Evolutionary conservation across 148 eudicot genomes (phyloP).

Genomic region (Chenopodium suecicum): DNA sequence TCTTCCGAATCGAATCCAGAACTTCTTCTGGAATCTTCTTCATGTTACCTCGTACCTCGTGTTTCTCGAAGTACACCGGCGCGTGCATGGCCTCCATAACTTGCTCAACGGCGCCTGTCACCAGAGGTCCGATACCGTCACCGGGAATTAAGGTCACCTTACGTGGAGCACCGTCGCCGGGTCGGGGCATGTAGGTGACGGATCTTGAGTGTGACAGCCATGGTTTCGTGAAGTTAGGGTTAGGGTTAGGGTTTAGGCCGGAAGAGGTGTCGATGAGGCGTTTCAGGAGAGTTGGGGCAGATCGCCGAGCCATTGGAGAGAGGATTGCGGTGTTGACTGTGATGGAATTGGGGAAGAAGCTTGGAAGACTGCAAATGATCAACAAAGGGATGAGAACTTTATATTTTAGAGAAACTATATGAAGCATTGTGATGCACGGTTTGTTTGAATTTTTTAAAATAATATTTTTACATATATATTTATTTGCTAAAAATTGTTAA

Average conservation of each 20-base stretch:
- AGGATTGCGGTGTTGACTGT: neutral
- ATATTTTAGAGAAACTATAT: no score
- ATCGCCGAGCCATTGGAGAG: constrained; percentile 6
- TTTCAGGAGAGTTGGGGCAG: neutral
- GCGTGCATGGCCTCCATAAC: constrained; percentile 83
- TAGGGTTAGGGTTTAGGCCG: neutral
- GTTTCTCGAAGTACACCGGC: constrained; percentile 68
- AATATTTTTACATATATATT: no score
- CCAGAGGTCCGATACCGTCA: constrained; percentile 81
- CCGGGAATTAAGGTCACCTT: constrained; percentile 73
- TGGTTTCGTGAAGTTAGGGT: neutral
- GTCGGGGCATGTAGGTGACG: constrained; percentile 94
- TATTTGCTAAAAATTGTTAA: no score
- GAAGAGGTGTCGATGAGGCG: neutral
- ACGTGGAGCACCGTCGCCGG: constrained; percentile 67
- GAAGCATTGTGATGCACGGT: no score
- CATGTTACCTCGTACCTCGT: constrained; percentile 69
- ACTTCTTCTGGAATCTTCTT: constrained; percentile 50
- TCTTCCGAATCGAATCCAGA: constrained; percentile 57
- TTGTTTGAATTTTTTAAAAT: no score
- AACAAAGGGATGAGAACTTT: no score
- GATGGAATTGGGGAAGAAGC: neutral
- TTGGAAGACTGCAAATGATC: no score
- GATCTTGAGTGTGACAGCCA: constrained; percentile 26
- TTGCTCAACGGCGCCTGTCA: constrained; percentile 79